Evolutionary conservation across 1,139 yeast species (phyloP), one percentile per base, ranked within the genome.

Genomic region (Groenewaldozyma sp.): DNA sequence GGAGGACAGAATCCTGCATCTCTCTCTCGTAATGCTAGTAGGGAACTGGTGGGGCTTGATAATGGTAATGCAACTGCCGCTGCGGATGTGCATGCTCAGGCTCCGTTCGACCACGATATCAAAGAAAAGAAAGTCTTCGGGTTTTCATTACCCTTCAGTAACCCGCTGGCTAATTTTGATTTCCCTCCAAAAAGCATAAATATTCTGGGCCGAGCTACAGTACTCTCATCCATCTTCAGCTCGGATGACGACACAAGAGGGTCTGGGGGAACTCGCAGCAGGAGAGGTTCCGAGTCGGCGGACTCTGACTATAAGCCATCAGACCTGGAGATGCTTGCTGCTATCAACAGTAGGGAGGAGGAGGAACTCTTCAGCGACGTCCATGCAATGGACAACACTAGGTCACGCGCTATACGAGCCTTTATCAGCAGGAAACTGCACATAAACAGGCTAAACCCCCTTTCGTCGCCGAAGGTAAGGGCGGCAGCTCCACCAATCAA

Each of bases 331-430:
- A 29, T 29, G 33, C 33, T 53, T 36, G 52, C 48, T 18, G 39
- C 45, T 31, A 44, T 52, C 14, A 44, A 41, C 35, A 36, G 51
- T 41, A 39, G 28, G 29, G 46, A 81, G 42, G 94, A 83, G 48
- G 78, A 78, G 1, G 59, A 64, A 11, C 63, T 74, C 41, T 86
- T 73, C 58, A 68, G 65, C 40, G 65, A 73, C 38, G 65, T 70
- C 32, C 76, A 72, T 38, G 77, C 78, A 13, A 67, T 76, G 29
- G 88, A 78, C 46, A 79, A 78, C 50, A 76, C 78, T 0, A 67
- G 93, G 40, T 59, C 79, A 27, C 64, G 81, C 26, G 94, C 94
- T 0, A 73, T 84, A 29, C 73, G 72, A 46, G 74, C 76, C 44
- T 73, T 84, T 0, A 51, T 84, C 3, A 65, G 76, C 1, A 73